Evolutionary conservation across 352 stramenopile genomes (phyloP).

Genomic region (Phytophthora citricola): DNA sequence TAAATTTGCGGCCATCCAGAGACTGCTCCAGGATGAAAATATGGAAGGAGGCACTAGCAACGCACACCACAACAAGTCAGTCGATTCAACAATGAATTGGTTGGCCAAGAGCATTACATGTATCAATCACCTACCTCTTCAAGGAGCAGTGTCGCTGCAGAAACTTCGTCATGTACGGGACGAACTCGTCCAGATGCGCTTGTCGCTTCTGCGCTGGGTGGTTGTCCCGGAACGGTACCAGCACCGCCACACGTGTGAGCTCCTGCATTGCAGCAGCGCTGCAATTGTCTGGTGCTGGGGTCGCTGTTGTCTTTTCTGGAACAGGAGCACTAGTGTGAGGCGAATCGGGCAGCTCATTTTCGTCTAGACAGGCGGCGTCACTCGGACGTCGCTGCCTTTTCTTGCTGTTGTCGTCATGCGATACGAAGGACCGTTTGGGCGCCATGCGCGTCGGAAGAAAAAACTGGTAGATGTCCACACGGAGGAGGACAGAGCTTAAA

Average conservation of each 20-base stretch:
- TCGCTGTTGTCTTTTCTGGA: conserved; percentile 11
- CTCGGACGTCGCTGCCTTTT: conserved; percentile 22
- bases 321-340: neutral
- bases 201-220: conserved; percentile 89
- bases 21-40: conserved; percentile 97
- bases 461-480: conserved; percentile 76
- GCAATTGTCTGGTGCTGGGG: neutral
- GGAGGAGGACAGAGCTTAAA: conserved; percentile 84
- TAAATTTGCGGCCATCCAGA: conserved; percentile 95
- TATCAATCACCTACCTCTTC: conserved; percentile 17
- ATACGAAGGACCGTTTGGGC: conserved; percentile 18
- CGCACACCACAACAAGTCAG: neutral
- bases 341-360: neutral
- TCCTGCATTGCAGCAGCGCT: conserved; percentile 19
- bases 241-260: conserved; percentile 71
- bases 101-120: neutral
- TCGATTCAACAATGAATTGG: too few relatives aligned
- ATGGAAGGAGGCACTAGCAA: conserved; percentile 69
- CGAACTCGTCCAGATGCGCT: conserved; percentile 89
- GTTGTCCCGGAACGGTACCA: conserved; percentile 95
- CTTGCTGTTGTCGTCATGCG: neutral
- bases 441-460: conserved; percentile 40
- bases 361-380: conserved; percentile 7
- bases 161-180: conserved; percentile 93
- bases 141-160: conserved; percentile 48